Conservation (phyloP, 2,329 filamentous ascomycete species). For the Dactylella cylindrospora region DNA sequence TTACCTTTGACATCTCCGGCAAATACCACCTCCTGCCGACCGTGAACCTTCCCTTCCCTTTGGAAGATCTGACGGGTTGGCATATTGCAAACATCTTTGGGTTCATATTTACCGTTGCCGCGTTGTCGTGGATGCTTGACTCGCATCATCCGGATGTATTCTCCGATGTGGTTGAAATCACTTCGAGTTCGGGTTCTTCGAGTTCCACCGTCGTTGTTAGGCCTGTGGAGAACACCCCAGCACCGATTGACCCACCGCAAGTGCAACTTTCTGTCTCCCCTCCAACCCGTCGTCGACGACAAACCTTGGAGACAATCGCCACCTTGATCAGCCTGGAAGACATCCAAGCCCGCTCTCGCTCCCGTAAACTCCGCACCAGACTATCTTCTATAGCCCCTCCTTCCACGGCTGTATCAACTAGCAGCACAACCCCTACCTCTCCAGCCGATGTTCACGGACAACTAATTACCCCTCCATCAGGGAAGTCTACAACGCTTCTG, state of each 20-base stretch:
- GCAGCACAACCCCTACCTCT: slow-evolving; percentile 16
- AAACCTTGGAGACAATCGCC: slow-evolving; percentile 31
- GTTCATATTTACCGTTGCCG: slow-evolving; percentile 28
- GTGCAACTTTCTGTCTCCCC: not conserved
- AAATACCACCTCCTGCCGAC: slow-evolving; percentile 16
- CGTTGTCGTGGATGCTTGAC: slow-evolving; percentile 37
- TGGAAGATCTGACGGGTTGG: slow-evolving; percentile 36
- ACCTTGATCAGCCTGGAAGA: slow-evolving; percentile 33
- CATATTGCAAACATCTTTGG: slow-evolving; percentile 26
- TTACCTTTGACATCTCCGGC: slow-evolving; percentile 11
- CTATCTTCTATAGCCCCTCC: slow-evolving; percentile 16
- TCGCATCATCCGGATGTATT: slow-evolving; percentile 34
- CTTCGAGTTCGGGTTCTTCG: not conserved
- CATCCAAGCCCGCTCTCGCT: slow-evolving; percentile 20
- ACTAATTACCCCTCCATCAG: slow-evolving; percentile 20
- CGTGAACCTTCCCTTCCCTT: slow-evolving; percentile 11
- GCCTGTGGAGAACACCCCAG: slow-evolving; percentile 1
- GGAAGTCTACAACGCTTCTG: slow-evolving; percentile 21
- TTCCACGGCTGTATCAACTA: slow-evolving; percentile 2
- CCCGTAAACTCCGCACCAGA: slow-evolving; percentile 14
- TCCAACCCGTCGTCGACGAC: slow-evolving; percentile 7
- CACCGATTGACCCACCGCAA: slow-evolving; percentile 1
- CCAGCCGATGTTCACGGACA: slow-evolving; percentile 22
- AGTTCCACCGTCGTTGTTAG: too few relatives aligned
- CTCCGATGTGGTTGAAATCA: slow-evolving; percentile 12